These are phyloP conservation scores for Pseudoneurospora amorphoporcata DNA, from an alignment of 495 filamentous ascomycete genomes.

Conservation along the genomic window DNA sequence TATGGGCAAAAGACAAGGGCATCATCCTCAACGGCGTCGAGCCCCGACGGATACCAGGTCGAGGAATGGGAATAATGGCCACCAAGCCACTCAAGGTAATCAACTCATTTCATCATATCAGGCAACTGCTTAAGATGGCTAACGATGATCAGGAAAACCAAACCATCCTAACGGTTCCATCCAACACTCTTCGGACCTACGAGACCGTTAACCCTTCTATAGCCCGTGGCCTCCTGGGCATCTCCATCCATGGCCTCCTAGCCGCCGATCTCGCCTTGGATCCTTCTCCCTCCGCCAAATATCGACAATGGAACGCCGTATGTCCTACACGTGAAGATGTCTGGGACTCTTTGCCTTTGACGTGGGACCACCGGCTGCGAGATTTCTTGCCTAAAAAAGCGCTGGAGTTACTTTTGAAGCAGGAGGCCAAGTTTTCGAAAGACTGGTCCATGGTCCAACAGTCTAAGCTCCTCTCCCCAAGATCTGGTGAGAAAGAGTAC, in stretches of 20 bases:
- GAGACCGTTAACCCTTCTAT: constrained; percentile 45
- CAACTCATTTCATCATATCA: neutral
- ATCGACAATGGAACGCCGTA: constrained; percentile 53
- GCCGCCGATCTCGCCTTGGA: constrained; percentile 59
- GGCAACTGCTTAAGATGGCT: neutral
- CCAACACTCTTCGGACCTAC: constrained; percentile 49
- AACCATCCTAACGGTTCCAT: constrained; percentile 53
- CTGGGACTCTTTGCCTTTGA: constrained; percentile 51
- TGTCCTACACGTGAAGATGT: constrained; percentile 56
- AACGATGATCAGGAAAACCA: constrained; percentile 36
- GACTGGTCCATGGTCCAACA: constrained; percentile 48
- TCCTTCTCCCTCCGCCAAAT: constrained; percentile 13
- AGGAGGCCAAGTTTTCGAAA: constrained; percentile 48
- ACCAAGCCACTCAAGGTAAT: constrained; percentile 51
- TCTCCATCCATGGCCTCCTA: constrained; percentile 57
- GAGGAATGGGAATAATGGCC: constrained; percentile 67
- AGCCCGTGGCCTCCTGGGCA: constrained; percentile 36
- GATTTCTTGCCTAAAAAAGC: constrained; percentile 37
- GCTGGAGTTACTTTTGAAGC: constrained; percentile 44
- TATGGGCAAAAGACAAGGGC: constrained; percentile 52
- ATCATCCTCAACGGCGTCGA: constrained; percentile 50
- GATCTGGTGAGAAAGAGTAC: neutral
- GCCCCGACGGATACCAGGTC: constrained; percentile 47
- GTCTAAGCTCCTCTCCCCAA: constrained; percentile 19
- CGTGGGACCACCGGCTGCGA: constrained; percentile 48